Evolutionary conservation across 2,329 filamentous ascomycete species (phyloP).

Genomic region (Ceratocystis destructans): DNA sequence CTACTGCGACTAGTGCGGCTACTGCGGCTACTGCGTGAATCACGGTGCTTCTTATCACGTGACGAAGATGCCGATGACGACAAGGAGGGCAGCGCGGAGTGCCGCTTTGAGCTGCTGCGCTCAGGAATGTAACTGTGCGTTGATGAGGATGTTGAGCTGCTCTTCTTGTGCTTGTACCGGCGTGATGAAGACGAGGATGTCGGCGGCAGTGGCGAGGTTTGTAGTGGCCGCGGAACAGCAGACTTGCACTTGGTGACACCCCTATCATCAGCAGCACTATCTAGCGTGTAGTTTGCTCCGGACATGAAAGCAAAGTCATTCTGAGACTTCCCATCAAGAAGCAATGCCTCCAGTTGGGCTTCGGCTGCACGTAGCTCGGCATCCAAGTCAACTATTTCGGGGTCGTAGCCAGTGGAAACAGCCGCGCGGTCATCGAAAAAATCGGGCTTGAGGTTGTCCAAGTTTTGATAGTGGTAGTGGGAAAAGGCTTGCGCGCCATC

Average conservation of each 20-base stretch:
- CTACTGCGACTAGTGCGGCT: neutral
- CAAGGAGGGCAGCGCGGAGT: neutral
- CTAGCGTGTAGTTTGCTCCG: neutral
- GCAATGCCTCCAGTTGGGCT: neutral
- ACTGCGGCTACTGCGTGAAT: slow-evolving; percentile 5
- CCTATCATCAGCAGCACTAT: neutral
- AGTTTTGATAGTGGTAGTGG: neutral
- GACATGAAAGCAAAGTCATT: neutral
- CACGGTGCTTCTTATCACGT: neutral
- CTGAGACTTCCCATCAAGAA: neutral
- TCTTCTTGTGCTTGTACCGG: neutral
- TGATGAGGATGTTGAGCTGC: neutral
- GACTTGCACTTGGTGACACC: neutral
- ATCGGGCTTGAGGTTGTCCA: neutral
- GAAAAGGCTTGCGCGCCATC: neutral
- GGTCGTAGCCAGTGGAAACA: neutral
- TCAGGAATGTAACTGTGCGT: neutral
- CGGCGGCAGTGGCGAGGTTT: neutral
- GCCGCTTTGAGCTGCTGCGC: slow-evolving; percentile 2
- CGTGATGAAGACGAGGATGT: neutral
- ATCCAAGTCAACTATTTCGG: neutral
- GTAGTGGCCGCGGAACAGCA: slow-evolving; percentile 4
- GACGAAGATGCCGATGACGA: neutral
- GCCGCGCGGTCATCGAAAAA: neutral
- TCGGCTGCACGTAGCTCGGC: neutral